Conservation (phyloP, 2,329 filamentous ascomycete genomes). For the Berkeleyomyces basicola region DNA sequence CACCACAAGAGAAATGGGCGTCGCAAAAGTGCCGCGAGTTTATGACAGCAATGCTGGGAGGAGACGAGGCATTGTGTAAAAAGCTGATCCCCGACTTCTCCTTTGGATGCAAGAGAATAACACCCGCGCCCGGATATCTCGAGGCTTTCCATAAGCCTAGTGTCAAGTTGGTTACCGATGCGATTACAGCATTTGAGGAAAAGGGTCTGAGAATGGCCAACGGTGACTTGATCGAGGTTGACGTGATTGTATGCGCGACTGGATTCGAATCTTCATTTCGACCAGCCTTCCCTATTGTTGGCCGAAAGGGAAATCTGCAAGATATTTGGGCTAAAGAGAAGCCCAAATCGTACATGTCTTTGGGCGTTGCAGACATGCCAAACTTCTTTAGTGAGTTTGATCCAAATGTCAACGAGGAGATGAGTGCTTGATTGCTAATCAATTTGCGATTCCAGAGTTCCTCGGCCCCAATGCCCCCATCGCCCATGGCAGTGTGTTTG, state of each 20-base stretch:
- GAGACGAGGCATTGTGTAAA: conserved; percentile 32
- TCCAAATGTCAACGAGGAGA: not conserved
- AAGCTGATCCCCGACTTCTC: conserved; percentile 34
- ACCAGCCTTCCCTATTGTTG: conserved; percentile 34
- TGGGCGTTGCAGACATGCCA: conserved; percentile 33
- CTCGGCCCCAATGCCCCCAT: conserved; percentile 36
- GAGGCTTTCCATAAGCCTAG: conserved; percentile 30
- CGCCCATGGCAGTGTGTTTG: conserved; percentile 34
- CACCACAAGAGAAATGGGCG: conserved; percentile 27
- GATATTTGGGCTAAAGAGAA: conserved; percentile 28
- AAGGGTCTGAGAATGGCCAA: conserved; percentile 32
- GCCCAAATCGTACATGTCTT: conserved; percentile 36
- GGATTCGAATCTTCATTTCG: conserved; percentile 38
- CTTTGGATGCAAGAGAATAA: conserved; percentile 32
- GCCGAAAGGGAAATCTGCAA: conserved; percentile 33
- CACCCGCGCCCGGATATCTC: conserved; percentile 34
- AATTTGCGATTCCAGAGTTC: conserved; percentile 23
- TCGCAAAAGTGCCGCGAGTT: conserved; percentile 26
- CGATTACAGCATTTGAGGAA: conserved; percentile 29
- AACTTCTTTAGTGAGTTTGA: conserved; percentile 37
- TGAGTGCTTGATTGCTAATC: not conserved
- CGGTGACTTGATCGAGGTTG: conserved; percentile 33
- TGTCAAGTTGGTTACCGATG: conserved; percentile 30
- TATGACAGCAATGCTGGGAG: conserved; percentile 31
- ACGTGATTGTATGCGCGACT: conserved; percentile 41